Conservation (phyloP, 768 basidiomycete species). For the Boletus edulis region DNA sequence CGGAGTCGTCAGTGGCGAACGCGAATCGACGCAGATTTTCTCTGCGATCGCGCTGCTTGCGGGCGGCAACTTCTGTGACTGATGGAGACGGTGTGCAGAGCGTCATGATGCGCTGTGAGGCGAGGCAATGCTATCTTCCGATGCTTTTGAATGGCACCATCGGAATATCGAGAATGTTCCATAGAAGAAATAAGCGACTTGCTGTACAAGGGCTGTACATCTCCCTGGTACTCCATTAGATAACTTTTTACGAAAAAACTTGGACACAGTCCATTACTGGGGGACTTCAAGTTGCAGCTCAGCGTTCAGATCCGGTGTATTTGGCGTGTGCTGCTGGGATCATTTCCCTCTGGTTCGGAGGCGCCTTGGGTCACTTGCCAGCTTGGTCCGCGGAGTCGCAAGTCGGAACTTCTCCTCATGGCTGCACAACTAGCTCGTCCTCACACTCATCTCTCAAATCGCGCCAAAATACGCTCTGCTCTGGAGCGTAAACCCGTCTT, state of each 20-base stretch:
- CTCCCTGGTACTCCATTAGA: not conserved
- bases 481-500: constrained; percentile 62
- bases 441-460: constrained; percentile 61
- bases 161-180: not conserved
- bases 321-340: too few species aligned
- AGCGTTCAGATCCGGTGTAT: too few species aligned
- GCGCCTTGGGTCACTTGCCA: too few species aligned
- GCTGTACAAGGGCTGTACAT: constrained; percentile 16
- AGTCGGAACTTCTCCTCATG: not conserved
- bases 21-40: constrained; percentile 12
- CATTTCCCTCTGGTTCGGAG: too few species aligned
- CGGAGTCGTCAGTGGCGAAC: not conserved
- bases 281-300: too few species aligned
- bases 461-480: constrained; percentile 45
- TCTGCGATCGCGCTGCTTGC: constrained; percentile 27
- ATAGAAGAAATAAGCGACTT: not conserved
- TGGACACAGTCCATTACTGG: too few species aligned
- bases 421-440: constrained; percentile 38
- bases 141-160: constrained; percentile 2
- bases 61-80: constrained; percentile 11
- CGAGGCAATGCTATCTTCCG: not conserved
- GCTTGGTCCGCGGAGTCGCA: not conserved
- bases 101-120: constrained; percentile 8
- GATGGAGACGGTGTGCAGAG: not conserved
- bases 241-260: too few species aligned